These are phyloP conservation scores for Ceratocystis lukuohia DNA, from an alignment of 2,329 filamentous ascomycete genomes.

Conservation along the genomic window DNA sequence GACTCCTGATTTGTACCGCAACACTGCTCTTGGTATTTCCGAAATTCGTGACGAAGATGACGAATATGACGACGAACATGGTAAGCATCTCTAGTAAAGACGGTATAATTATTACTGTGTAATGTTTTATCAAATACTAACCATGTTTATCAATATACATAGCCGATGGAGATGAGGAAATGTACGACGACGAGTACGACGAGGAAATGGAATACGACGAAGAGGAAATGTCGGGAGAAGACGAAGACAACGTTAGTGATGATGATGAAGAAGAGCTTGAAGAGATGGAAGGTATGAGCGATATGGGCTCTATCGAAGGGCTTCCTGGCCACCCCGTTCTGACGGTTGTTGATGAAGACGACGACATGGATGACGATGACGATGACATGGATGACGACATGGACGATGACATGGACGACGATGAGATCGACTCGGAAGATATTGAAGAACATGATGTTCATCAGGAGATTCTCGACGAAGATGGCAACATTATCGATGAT, in stretches of 20 bases:
- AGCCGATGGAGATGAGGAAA: slow-evolving; percentile 61
- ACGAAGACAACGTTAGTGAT: slow-evolving; percentile 78
- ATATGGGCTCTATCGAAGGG: slow-evolving; percentile 76
- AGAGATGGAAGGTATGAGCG: slow-evolving; percentile 37
- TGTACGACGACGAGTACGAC: slow-evolving; percentile 85
- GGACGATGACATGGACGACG: slow-evolving; percentile 36
- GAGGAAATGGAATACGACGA: slow-evolving; percentile 87
- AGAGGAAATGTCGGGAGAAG: slow-evolving; percentile 63
- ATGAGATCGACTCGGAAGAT: slow-evolving; percentile 37
- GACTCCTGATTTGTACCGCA: slow-evolving; percentile 91
- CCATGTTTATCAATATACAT: background rate
- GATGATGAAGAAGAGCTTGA: slow-evolving; percentile 55
- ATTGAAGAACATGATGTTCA: slow-evolving; percentile 37
- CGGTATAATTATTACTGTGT: slow-evolving; percentile 20
- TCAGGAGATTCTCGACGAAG: slow-evolving; percentile 23
- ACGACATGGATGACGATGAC: slow-evolving; percentile 51
- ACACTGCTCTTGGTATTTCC: slow-evolving; percentile 89
- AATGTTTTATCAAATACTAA: slow-evolving; percentile 14
- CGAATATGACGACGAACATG: slow-evolving; percentile 36
- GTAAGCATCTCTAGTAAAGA: slow-evolving; percentile 25
- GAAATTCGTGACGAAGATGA: slow-evolving; percentile 63
- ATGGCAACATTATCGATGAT: slow-evolving; percentile 40
- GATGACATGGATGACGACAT: slow-evolving; percentile 47
- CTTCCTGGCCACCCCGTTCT: slow-evolving; percentile 49
- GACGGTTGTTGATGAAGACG: slow-evolving; percentile 60